phyloP scores from a whole-genome alignment of 2,329 filamentous ascomycete genomes.

The Myriosclerotinia scirpicola region DNA sequence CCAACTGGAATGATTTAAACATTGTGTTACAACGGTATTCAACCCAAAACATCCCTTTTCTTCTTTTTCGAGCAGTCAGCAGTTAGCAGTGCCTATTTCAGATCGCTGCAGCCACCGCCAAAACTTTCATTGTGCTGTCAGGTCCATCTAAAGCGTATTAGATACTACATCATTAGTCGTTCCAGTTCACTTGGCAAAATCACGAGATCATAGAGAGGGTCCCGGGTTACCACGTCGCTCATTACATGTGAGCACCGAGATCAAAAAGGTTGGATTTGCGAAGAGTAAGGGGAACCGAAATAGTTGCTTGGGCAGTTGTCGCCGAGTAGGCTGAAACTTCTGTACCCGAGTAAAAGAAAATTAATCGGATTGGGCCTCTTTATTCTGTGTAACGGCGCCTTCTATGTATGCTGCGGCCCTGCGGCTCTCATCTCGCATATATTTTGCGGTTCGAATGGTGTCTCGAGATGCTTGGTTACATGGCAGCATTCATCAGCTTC shows the following conservation, averaged over 20 bases:
- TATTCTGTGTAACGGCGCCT: neutral
- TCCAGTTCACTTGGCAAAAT: neutral
- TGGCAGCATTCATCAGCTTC: constrained; percentile 15
- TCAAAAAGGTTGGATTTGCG: neutral
- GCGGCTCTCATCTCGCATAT: too few species aligned
- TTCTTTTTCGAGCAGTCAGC: neutral
- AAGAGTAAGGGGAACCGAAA: neutral
- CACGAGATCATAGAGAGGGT: neutral
- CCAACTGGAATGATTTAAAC: neutral
- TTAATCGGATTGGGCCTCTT: neutral
- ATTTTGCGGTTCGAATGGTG: neutral
- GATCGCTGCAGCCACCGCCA: too few species aligned
- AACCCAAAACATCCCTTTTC: neutral
- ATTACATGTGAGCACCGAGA: neutral
- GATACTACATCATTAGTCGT: neutral
- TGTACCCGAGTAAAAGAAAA: neutral
- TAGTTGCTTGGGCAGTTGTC: neutral
- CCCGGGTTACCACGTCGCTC: neutral
- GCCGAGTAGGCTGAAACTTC: constrained; percentile 6
- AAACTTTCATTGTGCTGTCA: neutral
- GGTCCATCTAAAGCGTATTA: neutral
- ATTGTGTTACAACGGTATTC: neutral
- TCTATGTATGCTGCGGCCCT: neutral
- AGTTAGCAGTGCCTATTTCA: neutral
- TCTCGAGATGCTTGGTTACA: neutral